Conservation (phyloP, 1,139 yeast species). For the Suhomyces atakaporum region DNA sequence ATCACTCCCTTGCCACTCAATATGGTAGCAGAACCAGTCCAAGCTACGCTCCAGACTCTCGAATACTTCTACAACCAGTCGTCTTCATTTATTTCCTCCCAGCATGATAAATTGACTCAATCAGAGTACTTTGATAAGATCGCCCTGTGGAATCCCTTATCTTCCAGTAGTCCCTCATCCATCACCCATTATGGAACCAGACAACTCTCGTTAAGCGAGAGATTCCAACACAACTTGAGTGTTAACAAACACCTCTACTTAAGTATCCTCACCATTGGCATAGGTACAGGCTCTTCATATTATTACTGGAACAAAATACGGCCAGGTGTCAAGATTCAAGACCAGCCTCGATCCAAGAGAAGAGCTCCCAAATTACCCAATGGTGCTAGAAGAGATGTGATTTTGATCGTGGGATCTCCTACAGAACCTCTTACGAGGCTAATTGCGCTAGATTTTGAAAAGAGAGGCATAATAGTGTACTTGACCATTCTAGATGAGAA, state of each 20-base stretch:
- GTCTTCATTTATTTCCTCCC: conserved; percentile 26
- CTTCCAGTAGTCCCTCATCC: not conserved
- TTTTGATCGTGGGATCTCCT: conserved; percentile 75
- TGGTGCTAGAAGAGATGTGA: conserved; percentile 76
- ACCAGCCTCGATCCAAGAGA: conserved; percentile 32
- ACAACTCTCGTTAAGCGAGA: conserved; percentile 9
- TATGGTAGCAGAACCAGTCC: conserved; percentile 53
- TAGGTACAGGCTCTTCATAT: conserved; percentile 28
- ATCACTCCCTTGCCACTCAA: not conserved
- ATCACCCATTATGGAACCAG: not conserved
- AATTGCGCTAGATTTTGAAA: conserved; percentile 71
- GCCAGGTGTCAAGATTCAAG: not conserved
- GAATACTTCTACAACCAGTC: conserved; percentile 28
- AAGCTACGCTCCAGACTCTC: conserved; percentile 39
- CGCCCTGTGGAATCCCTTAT: conserved; percentile 10
- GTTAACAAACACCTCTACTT: conserved; percentile 20
- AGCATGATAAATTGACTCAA: conserved; percentile 25
- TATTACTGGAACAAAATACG: conserved; percentile 13
- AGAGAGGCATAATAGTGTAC: conserved; percentile 79
- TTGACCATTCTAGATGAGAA: conserved; percentile 67
- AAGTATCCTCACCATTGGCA: conserved; percentile 30
- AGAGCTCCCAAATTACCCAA: conserved; percentile 63
- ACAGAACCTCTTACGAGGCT: conserved; percentile 72
- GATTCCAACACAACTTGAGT: conserved; percentile 15
- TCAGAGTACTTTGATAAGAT: conserved; percentile 23